These are phyloP conservation scores for Xylariaceae sp. DNA, from an alignment of 2,329 filamentous ascomycete species.

Conservation along the genomic window DNA sequence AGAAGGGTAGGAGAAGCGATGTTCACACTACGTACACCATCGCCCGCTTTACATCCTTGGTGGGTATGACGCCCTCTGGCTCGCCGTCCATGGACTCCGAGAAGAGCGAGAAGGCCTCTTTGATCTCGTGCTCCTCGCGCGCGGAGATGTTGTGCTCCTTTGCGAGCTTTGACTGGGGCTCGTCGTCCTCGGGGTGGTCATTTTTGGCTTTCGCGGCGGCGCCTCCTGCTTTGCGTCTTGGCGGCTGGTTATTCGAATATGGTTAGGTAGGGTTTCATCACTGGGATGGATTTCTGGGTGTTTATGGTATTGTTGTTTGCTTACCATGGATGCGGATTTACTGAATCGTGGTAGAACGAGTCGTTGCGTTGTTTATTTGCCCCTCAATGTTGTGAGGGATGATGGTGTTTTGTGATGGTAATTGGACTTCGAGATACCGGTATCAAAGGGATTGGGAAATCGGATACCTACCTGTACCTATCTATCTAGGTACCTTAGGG, in stretches of 20 bases:
- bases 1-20: background rate
- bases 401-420: too few species aligned
- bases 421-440: too few species aligned
- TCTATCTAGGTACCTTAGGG: too few species aligned
- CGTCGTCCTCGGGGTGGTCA: conserved; percentile 36
- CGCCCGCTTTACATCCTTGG: conserved; percentile 62
- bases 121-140: conserved; percentile 83
- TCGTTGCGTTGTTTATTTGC: background rate
- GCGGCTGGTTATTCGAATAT: conserved; percentile 36
- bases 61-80: conserved; percentile 64
- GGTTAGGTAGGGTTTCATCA: background rate
- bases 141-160: conserved; percentile 84
- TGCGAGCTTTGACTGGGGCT: conserved; percentile 78
- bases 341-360: background rate
- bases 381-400: too few species aligned
- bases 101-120: conserved; percentile 84
- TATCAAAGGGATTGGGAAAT: too few species aligned
- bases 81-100: conserved; percentile 63
- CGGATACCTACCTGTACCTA: too few species aligned
- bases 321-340: conserved; percentile 1
- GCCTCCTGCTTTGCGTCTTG: conserved; percentile 43
- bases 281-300: background rate
- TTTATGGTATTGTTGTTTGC: background rate
- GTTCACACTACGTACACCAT: conserved; percentile 54
- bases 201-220: conserved; percentile 26